phyloP scores from a whole-genome alignment of 768 basidiomycete species.

The Mycena olivaceomarginata region DNA sequence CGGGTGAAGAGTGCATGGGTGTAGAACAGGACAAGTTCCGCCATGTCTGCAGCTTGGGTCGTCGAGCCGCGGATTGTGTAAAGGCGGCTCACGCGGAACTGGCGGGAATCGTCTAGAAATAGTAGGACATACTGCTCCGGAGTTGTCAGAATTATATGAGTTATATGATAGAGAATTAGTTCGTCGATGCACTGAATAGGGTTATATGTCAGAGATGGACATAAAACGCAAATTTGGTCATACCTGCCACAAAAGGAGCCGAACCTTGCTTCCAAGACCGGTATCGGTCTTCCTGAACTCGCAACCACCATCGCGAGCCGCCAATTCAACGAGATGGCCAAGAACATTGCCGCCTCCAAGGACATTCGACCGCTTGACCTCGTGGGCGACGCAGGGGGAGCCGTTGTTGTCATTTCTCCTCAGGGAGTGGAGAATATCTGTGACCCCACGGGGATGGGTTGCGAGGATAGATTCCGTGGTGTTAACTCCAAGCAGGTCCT shows the following conservation, averaged over 20 bases:
- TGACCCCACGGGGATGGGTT: background rate
- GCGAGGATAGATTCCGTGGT: background rate
- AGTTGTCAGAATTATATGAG: slow-evolving; percentile 25
- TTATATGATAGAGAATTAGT: slow-evolving; percentile 9
- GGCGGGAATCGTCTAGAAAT: slow-evolving; percentile 20
- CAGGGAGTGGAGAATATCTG: slow-evolving; percentile 5
- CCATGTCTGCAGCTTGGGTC: slow-evolving; percentile 23
- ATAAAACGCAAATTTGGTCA: slow-evolving; percentile 3
- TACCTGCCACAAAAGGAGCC: slow-evolving; percentile 17
- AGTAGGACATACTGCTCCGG: slow-evolving; percentile 22
- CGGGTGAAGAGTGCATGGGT: slow-evolving; percentile 16
- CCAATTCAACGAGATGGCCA: background rate
- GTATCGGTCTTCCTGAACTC: slow-evolving; percentile 5
- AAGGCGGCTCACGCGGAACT: slow-evolving; percentile 14
- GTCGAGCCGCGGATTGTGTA: slow-evolving; percentile 11
- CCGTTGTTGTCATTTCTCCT: background rate
- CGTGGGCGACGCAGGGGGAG: slow-evolving; percentile 10
- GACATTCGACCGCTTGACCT: slow-evolving; percentile 21
- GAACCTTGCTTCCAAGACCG: slow-evolving; percentile 8
- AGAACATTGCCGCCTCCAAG: slow-evolving; percentile 16
- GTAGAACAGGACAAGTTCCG: slow-evolving; percentile 25
- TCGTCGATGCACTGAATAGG: slow-evolving; percentile 25
- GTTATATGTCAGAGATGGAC: slow-evolving; percentile 14
- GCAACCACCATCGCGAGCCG: slow-evolving; percentile 2
- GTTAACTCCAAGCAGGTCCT: background rate